phyloP scores from a whole-genome alignment of 257 asterid genomes.

The Petunia axillaris region DNA sequence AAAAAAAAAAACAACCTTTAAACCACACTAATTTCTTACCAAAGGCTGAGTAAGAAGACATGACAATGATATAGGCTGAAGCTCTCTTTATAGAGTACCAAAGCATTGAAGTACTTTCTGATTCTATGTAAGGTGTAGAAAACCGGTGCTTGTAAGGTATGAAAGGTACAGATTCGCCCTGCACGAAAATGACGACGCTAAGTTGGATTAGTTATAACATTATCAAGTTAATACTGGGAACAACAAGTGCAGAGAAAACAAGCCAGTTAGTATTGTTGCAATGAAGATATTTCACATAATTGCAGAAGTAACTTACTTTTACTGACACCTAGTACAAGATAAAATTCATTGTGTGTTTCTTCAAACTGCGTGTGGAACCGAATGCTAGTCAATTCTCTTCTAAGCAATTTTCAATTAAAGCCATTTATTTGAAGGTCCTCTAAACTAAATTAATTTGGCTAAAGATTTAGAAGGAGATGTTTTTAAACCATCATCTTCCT shows the following conservation, averaged over 20 bases:
- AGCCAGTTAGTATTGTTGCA: background rate
- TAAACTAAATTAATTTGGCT: background rate
- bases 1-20: background rate
- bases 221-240: background rate
- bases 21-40: slow-evolving; percentile 37
- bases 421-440: background rate
- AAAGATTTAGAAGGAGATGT: background rate
- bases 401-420: background rate
- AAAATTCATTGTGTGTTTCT: background rate
- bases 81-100: slow-evolving; percentile 78
- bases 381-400: background rate
- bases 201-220: background rate
- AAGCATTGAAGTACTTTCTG: slow-evolving; percentile 61
- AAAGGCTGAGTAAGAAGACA: slow-evolving; percentile 66
- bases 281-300: background rate
- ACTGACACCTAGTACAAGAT: background rate
- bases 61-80: slow-evolving; percentile 64
- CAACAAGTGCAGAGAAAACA: slow-evolving; percentile 3
- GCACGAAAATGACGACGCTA: slow-evolving; percentile 25
- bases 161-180: slow-evolving; percentile 65
- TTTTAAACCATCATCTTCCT: background rate
- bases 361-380: too few relatives aligned
- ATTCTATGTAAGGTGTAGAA: slow-evolving; percentile 49
- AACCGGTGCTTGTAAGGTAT: slow-evolving; percentile 62
- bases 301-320: background rate